Conservation (phyloP, 768 basidiomycete species). For the Suillus alpinus region DNA sequence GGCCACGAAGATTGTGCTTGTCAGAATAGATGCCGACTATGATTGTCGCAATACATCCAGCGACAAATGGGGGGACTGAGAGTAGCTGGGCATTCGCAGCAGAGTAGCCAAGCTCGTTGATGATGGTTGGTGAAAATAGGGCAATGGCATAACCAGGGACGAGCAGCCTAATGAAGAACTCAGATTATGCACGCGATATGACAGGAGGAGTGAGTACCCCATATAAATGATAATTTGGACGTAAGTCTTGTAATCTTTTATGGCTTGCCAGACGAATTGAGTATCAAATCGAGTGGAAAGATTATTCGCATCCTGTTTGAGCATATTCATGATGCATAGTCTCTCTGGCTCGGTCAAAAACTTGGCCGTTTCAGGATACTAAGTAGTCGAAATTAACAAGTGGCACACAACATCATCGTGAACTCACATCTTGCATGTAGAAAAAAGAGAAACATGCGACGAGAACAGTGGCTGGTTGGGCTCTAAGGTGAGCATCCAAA, state of each 20-base stretch:
- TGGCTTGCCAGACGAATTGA: conserved; percentile 47
- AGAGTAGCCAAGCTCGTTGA: conserved; percentile 47
- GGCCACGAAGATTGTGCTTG: conserved; percentile 42
- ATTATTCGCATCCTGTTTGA: conserved; percentile 43
- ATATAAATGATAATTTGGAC: conserved; percentile 36
- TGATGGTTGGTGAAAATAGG: conserved; percentile 51
- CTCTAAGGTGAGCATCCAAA: neutral
- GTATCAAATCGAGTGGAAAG: conserved; percentile 43
- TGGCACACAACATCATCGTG: neutral
- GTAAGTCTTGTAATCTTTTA: conserved; percentile 43
- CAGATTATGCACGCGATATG: neutral
- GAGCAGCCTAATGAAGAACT: conserved; percentile 32
- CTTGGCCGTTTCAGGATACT: conserved; percentile 58
- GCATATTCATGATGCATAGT: conserved; percentile 33
- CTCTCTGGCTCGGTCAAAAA: conserved; percentile 51
- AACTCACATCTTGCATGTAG: conserved; percentile 50
- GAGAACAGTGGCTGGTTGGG: conserved; percentile 17
- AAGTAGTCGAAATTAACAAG: neutral
- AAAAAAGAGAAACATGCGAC: conserved; percentile 36
- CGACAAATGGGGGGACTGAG: conserved; percentile 47
- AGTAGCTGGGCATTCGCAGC: conserved; percentile 49
- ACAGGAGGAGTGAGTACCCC: conserved; percentile 30
- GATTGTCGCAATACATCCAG: conserved; percentile 44
- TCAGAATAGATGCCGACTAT: conserved; percentile 42
- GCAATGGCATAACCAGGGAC: conserved; percentile 47